phyloP scores from a whole-genome alignment of 352 stramenopile genomes.

The Blastocystis sp. region DNA sequence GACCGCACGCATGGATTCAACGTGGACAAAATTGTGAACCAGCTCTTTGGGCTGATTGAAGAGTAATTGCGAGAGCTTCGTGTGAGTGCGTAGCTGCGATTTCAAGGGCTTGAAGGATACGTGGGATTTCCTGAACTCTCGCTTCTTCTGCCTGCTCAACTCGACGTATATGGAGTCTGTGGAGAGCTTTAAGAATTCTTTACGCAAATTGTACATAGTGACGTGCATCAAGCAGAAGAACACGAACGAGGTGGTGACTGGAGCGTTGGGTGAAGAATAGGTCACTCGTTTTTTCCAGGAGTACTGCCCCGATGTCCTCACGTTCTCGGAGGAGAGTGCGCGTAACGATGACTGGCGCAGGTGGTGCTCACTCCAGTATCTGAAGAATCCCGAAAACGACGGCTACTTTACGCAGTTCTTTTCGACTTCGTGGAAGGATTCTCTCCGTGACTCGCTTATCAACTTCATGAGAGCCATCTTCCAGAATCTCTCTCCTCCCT shows the following conservation, averaged over 20 bases:
- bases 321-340: neutral
- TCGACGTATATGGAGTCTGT: conserved; percentile 46
- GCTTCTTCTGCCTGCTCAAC: conserved; percentile 54
- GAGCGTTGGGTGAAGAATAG: neutral
- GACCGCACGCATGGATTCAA: conserved; percentile 60
- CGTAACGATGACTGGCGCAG: conserved; percentile 62
- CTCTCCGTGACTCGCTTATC: conserved; percentile 25
- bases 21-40: conserved; percentile 43
- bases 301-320: conserved; percentile 39
- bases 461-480: conserved; percentile 62
- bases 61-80: neutral
- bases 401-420: conserved; percentile 66
- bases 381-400: conserved; percentile 19
- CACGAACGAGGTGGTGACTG: neutral
- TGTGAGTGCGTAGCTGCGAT: conserved; percentile 26
- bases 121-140: conserved; percentile 58
- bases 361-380: conserved; percentile 45
- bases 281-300: conserved; percentile 21
- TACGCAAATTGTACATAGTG: conserved; percentile 49
- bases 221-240: conserved; percentile 11
- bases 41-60: conserved; percentile 47
- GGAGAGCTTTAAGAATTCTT: conserved; percentile 19
- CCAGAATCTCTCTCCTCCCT: conserved; percentile 62
- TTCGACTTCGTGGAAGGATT: conserved; percentile 21
- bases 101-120: conserved; percentile 42